Evolutionary conservation across 768 basidiomycete species (phyloP).

Genomic region (Boletus rufocinnamomeus): DNA sequence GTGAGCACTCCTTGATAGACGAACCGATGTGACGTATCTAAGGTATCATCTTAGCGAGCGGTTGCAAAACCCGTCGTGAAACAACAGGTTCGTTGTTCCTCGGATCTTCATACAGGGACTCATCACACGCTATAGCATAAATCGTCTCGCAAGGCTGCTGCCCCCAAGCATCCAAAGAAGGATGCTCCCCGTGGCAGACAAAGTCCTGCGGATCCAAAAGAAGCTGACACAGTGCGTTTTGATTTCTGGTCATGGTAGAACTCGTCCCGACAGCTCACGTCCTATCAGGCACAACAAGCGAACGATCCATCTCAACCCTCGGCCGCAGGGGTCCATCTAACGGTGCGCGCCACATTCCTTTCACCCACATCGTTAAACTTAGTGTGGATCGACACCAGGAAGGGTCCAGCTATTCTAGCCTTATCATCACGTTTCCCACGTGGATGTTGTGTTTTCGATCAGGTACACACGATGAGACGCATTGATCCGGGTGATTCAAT

Average conservation of each 20-base stretch:
- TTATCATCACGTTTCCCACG: neutral
- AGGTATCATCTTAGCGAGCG: neutral
- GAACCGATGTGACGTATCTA: neutral
- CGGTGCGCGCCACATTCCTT: neutral
- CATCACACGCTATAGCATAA: neutral
- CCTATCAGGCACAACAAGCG: neutral
- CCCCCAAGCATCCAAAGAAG: rapidly evolving
- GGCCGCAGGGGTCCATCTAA: neutral
- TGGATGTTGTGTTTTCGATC: neutral
- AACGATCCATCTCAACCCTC: neutral
- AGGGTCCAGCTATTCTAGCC: neutral
- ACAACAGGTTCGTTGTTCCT: neutral
- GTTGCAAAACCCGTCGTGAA: neutral
- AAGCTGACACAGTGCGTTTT: neutral
- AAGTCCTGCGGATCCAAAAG: neutral
- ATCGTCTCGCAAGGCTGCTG: neutral
- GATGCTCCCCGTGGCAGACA: neutral
- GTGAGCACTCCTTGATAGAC: neutral
- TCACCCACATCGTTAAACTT: neutral
- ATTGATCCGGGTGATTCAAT: neutral
- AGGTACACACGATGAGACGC: neutral
- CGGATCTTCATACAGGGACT: neutral
- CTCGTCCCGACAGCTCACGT: neutral
- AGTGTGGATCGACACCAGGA: neutral
- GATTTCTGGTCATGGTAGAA: neutral